Evolutionary conservation across 2,329 filamentous ascomycete genomes (phyloP).

Genomic region (Zymoseptoria brevis): DNA sequence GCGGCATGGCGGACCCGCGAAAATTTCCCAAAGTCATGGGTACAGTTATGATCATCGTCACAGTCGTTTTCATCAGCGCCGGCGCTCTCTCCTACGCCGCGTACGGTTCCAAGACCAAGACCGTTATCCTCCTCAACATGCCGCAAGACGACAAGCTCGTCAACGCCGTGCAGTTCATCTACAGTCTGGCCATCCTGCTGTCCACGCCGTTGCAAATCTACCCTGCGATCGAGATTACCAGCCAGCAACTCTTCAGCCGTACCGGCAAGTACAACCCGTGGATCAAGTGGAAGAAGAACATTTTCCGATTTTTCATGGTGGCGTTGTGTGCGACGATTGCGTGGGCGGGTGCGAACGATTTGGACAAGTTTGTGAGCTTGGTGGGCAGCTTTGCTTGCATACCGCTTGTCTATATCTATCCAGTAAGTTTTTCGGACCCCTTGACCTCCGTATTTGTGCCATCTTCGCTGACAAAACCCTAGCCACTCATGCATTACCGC

Average conservation of each 20-base stretch:
- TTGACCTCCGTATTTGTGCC: too few species aligned
- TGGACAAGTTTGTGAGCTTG: constrained; percentile 95
- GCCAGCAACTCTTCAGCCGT: constrained; percentile 85
- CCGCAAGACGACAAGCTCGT: constrained; percentile 93
- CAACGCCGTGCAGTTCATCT: constrained; percentile 92
- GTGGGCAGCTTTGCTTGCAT: constrained; percentile 98
- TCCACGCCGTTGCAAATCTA: constrained; percentile 96
- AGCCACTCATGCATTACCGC: constrained; percentile 86
- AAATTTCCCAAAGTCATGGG: constrained; percentile 87
- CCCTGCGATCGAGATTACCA: constrained; percentile 91
- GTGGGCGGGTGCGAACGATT: constrained; percentile 83
- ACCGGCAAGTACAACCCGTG: constrained; percentile 97
- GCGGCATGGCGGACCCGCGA: constrained; percentile 84
- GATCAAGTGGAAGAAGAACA: constrained; percentile 99
- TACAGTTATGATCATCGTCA: constrained; percentile 91
- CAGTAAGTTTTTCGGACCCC: constrained; percentile 51
- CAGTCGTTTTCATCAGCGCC: constrained; percentile 80
- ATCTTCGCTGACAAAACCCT: constrained; percentile 4
- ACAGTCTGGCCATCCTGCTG: constrained; percentile 93
- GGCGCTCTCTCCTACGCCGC: constrained; percentile 92
- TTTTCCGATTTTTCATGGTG: constrained; percentile 90
- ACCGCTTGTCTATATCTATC: constrained; percentile 93
- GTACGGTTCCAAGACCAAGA: constrained; percentile 91
- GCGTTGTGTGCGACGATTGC: constrained; percentile 78
- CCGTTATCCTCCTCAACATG: constrained; percentile 90